These are phyloP conservation scores for Phytomonas francai DNA, from an alignment of 208 protist genomes.

Conservation along the genomic window DNA sequence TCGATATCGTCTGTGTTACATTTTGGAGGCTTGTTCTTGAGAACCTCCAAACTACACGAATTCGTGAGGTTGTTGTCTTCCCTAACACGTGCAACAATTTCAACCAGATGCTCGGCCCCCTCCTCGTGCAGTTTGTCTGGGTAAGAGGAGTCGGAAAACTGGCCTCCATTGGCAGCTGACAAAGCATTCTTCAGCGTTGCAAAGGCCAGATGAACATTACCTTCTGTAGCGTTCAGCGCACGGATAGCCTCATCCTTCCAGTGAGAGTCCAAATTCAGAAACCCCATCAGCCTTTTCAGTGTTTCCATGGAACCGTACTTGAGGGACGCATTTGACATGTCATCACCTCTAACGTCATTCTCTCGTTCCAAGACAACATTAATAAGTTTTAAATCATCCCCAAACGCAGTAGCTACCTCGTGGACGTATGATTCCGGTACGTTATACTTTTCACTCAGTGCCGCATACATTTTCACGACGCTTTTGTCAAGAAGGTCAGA, in stretches of 20 bases:
- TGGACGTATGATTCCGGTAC: no score
- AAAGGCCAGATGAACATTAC: conserved; percentile 45
- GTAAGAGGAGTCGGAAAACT: background rate
- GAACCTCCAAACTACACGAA: background rate
- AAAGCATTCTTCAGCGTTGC: conserved; percentile 12
- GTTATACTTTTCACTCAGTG: no score
- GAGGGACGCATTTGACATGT: conserved; percentile 11
- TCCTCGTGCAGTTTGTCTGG: background rate
- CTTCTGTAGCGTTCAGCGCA: conserved; percentile 53
- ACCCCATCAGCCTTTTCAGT: conserved; percentile 41
- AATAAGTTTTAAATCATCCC: no score
- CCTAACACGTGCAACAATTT: background rate
- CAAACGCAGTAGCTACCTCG: no score
- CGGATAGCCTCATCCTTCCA: conserved; percentile 50
- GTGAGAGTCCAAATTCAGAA: conserved; percentile 33
- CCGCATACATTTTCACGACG: no score
- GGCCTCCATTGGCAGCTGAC: no score
- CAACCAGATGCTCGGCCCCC: background rate
- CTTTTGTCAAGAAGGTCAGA: no score
- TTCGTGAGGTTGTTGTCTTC: background rate
- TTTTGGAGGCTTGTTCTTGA: background rate
- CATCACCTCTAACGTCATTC: background rate
- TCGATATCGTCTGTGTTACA: background rate
- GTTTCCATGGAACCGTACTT: conserved; percentile 50
- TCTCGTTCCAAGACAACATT: background rate